Base-by-base conservation (phyloP, 495 filamentous ascomycete species). In the Daldinia grandis region DNA sequence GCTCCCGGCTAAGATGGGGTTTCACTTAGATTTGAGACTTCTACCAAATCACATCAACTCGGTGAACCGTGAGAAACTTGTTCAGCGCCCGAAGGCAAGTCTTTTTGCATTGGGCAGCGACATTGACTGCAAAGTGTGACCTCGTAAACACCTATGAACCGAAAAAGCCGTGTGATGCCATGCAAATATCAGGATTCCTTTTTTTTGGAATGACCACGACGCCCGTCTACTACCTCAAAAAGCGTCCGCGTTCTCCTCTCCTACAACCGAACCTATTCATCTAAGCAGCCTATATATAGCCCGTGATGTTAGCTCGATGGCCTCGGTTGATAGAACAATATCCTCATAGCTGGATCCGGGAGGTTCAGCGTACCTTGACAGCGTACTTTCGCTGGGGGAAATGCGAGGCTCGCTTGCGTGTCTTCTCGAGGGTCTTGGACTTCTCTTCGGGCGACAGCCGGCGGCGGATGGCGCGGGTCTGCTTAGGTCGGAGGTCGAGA, bases 351-450 rank as follows among this genome's bases (percentile, higher is more conserved):
- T 49, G 42, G n/a, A 33, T 35, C 6, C 21, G 14, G 24, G 55
- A 4, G 15, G 15, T 25, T 64, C 53, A 64, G 56, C 68, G 66
- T 89, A 94, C 95, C 94, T 97, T 99, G 79, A 99, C 90, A 80
- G 96, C 96, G 85, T 88, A 99, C 85, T 97, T 98, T 82, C 96
- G 88, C 88, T 95, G 92, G 58, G 96, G 95, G 89, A 99, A 99
- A 87, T 99, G 96, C 75, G 86, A 90, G 78, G 87, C 76, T 84
- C 92, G 91, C 93, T 99, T 99, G 87, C 90, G 90, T 82, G 93
- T 90, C 88, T 94, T 95, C 84, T 93, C 90, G 72, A 94, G 91
- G 76, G 88, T 84, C 77, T 86, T 86, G 75, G 88, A 85, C 69
- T 89, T 87, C 86, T 99, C 96, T 86, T 95, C 87, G 84, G 91